Evolutionary conservation across 176 grass and related monocot species (phyloP), one percentile per base, ranked within the genome.

Genomic region (Musa itinerans): DNA sequence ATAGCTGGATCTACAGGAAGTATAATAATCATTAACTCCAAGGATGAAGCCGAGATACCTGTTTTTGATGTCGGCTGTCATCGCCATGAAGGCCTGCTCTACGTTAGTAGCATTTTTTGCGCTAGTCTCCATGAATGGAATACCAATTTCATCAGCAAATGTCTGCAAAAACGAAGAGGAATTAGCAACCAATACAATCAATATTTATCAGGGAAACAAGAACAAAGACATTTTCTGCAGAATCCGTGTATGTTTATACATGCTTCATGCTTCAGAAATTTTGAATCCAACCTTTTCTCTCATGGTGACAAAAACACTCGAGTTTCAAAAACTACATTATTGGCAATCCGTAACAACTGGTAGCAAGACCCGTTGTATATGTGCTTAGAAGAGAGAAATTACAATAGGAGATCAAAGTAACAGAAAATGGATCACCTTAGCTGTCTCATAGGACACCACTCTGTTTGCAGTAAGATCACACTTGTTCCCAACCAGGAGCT

Each of bases 121-220:
- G 87, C 92, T 96, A 26, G 92, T 89, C 78, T 96, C 92, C 92
- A 96, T 82, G 57, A 96, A 96, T 54, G 92, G 89, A 54, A 96
- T 92, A 23, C 86, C 89, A 77, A 92, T 92, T 81, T 96, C 92
- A 83, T 96, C 92, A 85, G 92, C 89, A 83, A 92, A 86, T 56
- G 92, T 89, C 92, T 96, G 58, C 51, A 49, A 2, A 61, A 34
- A 62, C 23, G 16, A 56, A 7, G 16, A 62, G 9, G 27, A 57
- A 19, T 61, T n/a, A 50, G 73, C 50, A 53, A 15, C 13, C 11
- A 48, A 58, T 48, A 27, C 53, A 75, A 75, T 19, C 13, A 9
- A 43, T 22, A 73, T 73, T 13, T 22, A 49, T 58, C 11, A 24
- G 24, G 9, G 21, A 14, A 65, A 65, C 21, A 24, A 24, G 2